Evolutionary conservation across 2,329 filamentous ascomycete species (phyloP).

Genomic region (Lasiodiplodia hormozganensis): DNA sequence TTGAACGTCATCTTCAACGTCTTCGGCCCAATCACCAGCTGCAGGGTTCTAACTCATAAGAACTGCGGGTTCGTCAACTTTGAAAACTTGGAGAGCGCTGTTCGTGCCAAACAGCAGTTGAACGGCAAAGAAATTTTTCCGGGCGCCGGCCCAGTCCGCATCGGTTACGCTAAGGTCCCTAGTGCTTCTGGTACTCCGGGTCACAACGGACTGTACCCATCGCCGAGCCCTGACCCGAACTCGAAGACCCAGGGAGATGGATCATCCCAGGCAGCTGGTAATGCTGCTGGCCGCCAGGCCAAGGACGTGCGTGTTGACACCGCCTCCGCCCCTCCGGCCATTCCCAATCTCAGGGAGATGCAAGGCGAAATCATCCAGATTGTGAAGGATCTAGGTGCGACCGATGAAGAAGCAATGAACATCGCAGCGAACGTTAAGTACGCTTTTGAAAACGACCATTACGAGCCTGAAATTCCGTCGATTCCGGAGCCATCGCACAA

Average conservation of each 20-base stretch:
- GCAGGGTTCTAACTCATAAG: slow-evolving; percentile 96
- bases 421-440: slow-evolving; percentile 77
- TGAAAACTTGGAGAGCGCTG: slow-evolving; percentile 86
- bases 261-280: slow-evolving; percentile 41
- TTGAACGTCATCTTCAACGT: slow-evolving; percentile 92
- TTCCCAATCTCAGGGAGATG: slow-evolving; percentile 78
- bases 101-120: slow-evolving; percentile 83
- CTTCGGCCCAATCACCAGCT: slow-evolving; percentile 89
- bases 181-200: slow-evolving; percentile 88
- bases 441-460: slow-evolving; percentile 76
- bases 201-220: slow-evolving; percentile 84
- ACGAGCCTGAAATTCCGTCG: slow-evolving; percentile 84
- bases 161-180: slow-evolving; percentile 96
- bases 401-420: slow-evolving; percentile 74
- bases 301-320: slow-evolving; percentile 52
- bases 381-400: slow-evolving; percentile 85
- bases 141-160: slow-evolving; percentile 89
- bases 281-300: slow-evolving; percentile 44
- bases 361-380: slow-evolving; percentile 84
- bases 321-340: slow-evolving; percentile 64
- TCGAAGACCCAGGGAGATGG: slow-evolving; percentile 36
- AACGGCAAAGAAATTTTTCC: slow-evolving; percentile 99
- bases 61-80: slow-evolving; percentile 99
- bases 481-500: slow-evolving; percentile 88
- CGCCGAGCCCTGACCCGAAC: slow-evolving; percentile 86